These are phyloP conservation scores for Verbascum thapsus DNA, from an alignment of 257 asterid genomes.

Conservation along the genomic window DNA sequence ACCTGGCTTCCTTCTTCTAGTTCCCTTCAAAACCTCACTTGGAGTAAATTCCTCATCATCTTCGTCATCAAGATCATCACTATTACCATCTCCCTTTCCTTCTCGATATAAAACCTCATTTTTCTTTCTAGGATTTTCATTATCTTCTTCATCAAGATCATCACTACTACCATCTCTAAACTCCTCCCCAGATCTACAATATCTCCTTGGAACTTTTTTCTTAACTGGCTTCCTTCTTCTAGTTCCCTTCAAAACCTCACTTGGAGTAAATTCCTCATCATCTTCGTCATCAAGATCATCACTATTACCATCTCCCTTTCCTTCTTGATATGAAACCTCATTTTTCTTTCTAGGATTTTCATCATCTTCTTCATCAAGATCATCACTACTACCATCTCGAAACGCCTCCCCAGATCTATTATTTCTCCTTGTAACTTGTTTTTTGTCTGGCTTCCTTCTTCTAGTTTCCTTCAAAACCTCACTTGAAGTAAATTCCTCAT, in stretches of 20 bases:
- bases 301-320: slow-evolving; percentile 36
- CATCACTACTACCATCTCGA: too few species aligned
- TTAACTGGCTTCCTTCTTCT: slow-evolving; percentile 36
- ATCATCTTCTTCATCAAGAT: too few species aligned
- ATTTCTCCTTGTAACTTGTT: slow-evolving; percentile 35
- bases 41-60: slow-evolving; percentile 63
- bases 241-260: slow-evolving; percentile 40
- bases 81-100: slow-evolving; percentile 38
- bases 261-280: slow-evolving; percentile 60
- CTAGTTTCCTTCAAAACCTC: slow-evolving; percentile 40
- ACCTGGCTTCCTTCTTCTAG: slow-evolving; percentile 35
- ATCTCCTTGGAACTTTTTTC: slow-evolving; percentile 35
- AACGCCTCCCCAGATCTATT: slow-evolving; percentile 39
- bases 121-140: slow-evolving; percentile 33
- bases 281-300: slow-evolving; percentile 42
- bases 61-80: slow-evolving; percentile 38
- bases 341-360: slow-evolving; percentile 34
- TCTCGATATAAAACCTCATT: slow-evolving; percentile 34
- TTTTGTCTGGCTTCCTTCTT: slow-evolving; percentile 37
- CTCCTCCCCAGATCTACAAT: slow-evolving; percentile 39
- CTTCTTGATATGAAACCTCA: slow-evolving; percentile 36
- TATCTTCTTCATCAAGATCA: too few species aligned
- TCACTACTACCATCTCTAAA: slow-evolving; percentile 31
- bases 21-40: slow-evolving; percentile 41
- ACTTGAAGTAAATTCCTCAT: slow-evolving; percentile 56